Evolutionary conservation across 495 filamentous ascomycete genomes (phyloP).

Genomic region (Geopyxis carbonaria): DNA sequence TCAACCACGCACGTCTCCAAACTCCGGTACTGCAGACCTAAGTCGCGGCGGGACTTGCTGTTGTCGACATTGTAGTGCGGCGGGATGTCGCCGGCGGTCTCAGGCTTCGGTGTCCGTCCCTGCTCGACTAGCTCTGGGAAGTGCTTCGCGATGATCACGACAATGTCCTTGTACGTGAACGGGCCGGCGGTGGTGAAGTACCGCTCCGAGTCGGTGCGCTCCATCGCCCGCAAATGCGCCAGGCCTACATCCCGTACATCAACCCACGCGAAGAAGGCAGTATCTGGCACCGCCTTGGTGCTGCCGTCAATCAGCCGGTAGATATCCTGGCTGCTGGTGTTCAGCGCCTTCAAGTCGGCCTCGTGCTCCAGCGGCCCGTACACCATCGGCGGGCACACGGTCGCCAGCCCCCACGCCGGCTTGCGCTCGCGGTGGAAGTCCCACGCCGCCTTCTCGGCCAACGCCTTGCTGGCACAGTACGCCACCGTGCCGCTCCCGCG

Average conservation of each 20-base stretch:
- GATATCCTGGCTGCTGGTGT: conserved; percentile 45
- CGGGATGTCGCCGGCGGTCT: conserved; percentile 3
- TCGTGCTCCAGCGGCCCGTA: conserved; percentile 54
- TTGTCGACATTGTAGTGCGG: conserved; percentile 29
- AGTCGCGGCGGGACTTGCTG: conserved; percentile 34
- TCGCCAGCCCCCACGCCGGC: conserved; percentile 45
- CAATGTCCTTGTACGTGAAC: conserved; percentile 13
- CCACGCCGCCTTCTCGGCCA: conserved; percentile 57
- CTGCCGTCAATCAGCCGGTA: conserved; percentile 13
- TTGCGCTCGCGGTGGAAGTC: conserved; percentile 38
- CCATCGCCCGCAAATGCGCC: conserved; percentile 51
- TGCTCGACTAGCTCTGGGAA: conserved; percentile 36
- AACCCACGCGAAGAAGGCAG: conserved; percentile 38
- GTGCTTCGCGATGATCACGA: conserved; percentile 35
- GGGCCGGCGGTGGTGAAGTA: conserved; percentile 47
- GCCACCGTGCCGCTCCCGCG: conserved; percentile 37
- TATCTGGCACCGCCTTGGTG: conserved; percentile 39
- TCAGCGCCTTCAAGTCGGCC: conserved; percentile 45
- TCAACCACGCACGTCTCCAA: conserved; percentile 42
- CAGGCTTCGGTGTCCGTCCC: conserved; percentile 14
- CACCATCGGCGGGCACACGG: conserved; percentile 53
- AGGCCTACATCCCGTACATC: conserved; percentile 53
- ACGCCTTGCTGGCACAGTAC: conserved; percentile 52
- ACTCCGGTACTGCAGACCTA: conserved; percentile 40
- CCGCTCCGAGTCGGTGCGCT: conserved; percentile 39